Base-by-base conservation (phyloP, 2,329 filamentous ascomycete genomes). In the Orbilia quercus region DNA sequence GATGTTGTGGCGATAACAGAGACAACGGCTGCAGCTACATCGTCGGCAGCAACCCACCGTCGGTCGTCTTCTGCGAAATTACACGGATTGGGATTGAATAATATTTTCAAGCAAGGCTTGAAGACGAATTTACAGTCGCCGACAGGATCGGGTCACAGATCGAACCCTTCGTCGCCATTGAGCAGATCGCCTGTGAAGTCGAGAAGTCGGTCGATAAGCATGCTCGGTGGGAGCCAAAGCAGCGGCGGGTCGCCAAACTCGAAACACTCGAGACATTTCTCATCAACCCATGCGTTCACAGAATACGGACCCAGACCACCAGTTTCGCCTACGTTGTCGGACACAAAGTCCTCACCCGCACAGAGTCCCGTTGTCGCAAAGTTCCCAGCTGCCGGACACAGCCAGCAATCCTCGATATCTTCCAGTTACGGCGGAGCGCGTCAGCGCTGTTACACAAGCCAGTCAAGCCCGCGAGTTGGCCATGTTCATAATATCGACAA, bases 11-110 rank as follows among this genome's bases (percentile, higher is more conserved):
- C 54, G 34, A 38, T 47, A 22, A 54, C 58, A 48, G 18, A 47
- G 20, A 47, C 45, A 50, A 47, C 42, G 31, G 18, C 62, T 9
- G 51, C 38, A 12, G 18, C 25, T 14, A 6, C 55, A 45, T 45
- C 66, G 45, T 34, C 34, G 34, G 23, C 69, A 14, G n/a, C n/a
- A n/a, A n/a, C n/a, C n/a, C 50, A 66, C 16, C 50, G 51, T 16
- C 50, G 62, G 12, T 66, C 62, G 18, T 20, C 50, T 25, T 57
- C 60, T 36, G 62, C 60, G 38, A 73, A 59, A 38, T 16, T 73
- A 28, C 69, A 73, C 47, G 69, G 69, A 3, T 38, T 73, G 18
- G 69, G 69, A 42, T 66, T 73, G 40, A 73, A 66, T n/a, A n/a
- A n/a, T 23, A 57, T 73, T 51, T 73, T 73, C 60, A 73, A 73